Evolutionary conservation across 2,329 filamentous ascomycete species (phyloP), one percentile per base, ranked within the genome.

Genomic region (Zasmidium citrigriseum): DNA sequence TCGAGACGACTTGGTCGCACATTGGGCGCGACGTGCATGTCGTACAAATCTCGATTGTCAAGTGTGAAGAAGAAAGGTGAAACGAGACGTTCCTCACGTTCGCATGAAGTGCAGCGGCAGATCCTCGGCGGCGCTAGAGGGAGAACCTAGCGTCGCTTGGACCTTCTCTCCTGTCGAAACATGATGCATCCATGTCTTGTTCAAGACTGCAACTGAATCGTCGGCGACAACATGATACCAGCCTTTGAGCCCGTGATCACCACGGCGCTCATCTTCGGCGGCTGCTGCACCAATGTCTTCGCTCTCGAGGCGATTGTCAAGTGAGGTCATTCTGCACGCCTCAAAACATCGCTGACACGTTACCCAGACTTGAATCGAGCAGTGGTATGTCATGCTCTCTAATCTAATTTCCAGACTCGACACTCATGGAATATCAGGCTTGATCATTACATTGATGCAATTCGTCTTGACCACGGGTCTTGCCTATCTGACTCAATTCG

Each of bases 221-320:
- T 11, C 34, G 16, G 18, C 41, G 41, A 54, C 38, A 41, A 29
- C 20, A 64, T 62, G 57, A 55, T 60, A 50, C 22, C 55, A 38
- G 60, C 50, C 24, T 48, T 68, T 38, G 64, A 60, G 55, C 64
- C 67, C 7, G 47, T 67, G 58, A 59, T 60, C 52, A 96, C 96
- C 83, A 82, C 93, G 58, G 83, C 82, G 52, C 83, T 98, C 65
- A 98, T 99, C 59, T 97, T 99, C 75, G 95, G 95, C 52, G 95
- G 95, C 25, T 96, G 92, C 73, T 96, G 93, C 77, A 91, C 91
- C 34, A 96, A 96, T 82, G 93, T 97, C n/a, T 98, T 96, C 77
- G 91, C 93, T 44, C 82, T 99, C 57, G 95, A 99, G 76, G 90
- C 91, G 48, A 96, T 98, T 68, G 87, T 99, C 72, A 96, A 95